A percentile compares a stretch with the other conserved stretches of the same genome.
These are phyloP conservation scores for Pezicula neosporulosa DNA, from an alignment of 2,329 filamentous ascomycete species.

Conservation along the genomic window DNA sequence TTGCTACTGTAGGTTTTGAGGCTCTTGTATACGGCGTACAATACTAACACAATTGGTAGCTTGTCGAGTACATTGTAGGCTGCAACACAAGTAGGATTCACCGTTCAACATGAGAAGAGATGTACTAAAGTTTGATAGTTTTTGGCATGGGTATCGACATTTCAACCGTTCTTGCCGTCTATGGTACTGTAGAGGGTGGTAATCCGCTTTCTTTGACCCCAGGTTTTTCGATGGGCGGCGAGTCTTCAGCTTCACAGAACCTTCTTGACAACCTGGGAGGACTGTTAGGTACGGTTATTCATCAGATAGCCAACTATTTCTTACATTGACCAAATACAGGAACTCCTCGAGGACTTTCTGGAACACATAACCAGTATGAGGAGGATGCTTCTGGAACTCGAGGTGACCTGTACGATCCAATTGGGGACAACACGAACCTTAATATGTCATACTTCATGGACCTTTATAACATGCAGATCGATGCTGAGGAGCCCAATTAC, in stretches of 20 bases:
- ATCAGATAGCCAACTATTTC: background rate
- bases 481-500: background rate
- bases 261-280: background rate
- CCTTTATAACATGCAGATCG: conserved; percentile 31
- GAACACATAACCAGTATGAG: conserved; percentile 21
- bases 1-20: conserved; percentile 8
- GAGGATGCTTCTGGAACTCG: conserved; percentile 18
- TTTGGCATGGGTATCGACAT: conserved; percentile 37
- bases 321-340: conserved; percentile 1
- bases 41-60: background rate
- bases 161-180: conserved; percentile 30
- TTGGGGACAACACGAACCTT: conserved; percentile 43
- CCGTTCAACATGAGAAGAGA: background rate
- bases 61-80: background rate
- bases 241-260: background rate
- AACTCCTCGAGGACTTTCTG: conserved; percentile 14
- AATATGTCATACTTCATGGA: conserved; percentile 47
- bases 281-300: background rate
- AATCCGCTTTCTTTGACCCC: conserved; percentile 38
- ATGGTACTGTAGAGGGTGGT: conserved; percentile 38
- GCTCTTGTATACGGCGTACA: background rate
- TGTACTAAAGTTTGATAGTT: conserved; percentile 28
- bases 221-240: conserved; percentile 36
- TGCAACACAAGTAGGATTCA: background rate
- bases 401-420: conserved; percentile 30